A percentile compares a stretch with the other conserved stretches of the same genome.
phyloP scores from a whole-genome alignment of 2,329 filamentous ascomycete species.

The Monosporascus sp. region DNA sequence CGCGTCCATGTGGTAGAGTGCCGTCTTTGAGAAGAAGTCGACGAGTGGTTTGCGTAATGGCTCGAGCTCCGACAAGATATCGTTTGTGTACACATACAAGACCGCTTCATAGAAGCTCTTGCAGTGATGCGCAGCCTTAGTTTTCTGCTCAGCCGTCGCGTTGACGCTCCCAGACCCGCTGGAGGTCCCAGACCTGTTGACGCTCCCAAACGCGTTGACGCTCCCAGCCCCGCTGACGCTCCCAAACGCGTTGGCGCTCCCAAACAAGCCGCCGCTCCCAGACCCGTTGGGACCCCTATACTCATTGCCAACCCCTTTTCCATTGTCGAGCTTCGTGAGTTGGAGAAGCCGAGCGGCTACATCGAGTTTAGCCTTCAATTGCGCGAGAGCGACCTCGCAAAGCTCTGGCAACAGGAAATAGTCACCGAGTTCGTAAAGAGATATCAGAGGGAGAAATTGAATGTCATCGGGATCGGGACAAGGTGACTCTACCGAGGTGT shows the following conservation, averaged over 20 bases:
- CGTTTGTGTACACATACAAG: background rate
- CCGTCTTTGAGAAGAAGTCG: background rate
- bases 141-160: background rate
- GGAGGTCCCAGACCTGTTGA: too few relatives aligned
- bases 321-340: background rate
- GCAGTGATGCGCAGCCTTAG: background rate
- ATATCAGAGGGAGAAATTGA: background rate
- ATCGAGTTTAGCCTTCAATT: background rate
- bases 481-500: too few relatives aligned
- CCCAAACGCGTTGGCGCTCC: too few relatives aligned
- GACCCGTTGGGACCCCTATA: too few relatives aligned
- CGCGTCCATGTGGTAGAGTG: background rate
- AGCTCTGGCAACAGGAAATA: slow-evolving; percentile 1
- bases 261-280: too few relatives aligned
- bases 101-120: background rate
- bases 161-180: too few relatives aligned
- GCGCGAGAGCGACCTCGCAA: background rate
- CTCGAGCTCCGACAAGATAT: background rate
- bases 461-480: too few relatives aligned
- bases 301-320: too few relatives aligned
- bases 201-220: too few relatives aligned
- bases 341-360: background rate
- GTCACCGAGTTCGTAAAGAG: background rate
- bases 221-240: too few relatives aligned
- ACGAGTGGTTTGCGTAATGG: background rate